A percentile compares a stretch with the other conserved stretches of the same genome.
Evolutionary conservation across 345 rosid species (phyloP).

Genomic region (Barbarea vulgaris): DNA sequence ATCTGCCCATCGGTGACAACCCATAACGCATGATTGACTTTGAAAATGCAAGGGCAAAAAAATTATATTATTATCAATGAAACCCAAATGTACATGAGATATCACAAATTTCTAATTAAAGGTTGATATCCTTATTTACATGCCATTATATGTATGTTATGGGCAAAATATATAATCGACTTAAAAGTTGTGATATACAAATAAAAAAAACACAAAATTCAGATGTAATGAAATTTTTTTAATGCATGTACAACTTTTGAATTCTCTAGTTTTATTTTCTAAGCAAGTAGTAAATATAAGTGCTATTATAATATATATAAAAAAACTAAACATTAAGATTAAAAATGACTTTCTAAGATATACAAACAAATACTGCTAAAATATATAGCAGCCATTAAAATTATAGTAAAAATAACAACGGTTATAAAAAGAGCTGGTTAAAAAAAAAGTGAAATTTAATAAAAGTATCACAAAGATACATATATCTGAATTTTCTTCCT

Average conservation of each 20-base stretch:
- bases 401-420: no score
- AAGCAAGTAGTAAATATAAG: background rate
- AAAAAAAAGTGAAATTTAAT: no score
- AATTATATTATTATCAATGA: background rate
- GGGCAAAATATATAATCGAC: background rate
- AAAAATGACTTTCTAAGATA: background rate
- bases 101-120: background rate
- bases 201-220: background rate
- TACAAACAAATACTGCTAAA: background rate
- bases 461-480: background rate
- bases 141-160: background rate
- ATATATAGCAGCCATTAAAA: background rate
- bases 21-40: constrained; percentile 16
- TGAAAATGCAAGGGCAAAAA: background rate
- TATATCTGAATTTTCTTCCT: background rate
- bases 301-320: background rate
- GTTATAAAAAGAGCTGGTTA: background rate
- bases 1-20: constrained; percentile 8
- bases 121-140: background rate
- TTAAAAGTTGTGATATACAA: background rate
- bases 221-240: background rate
- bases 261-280: background rate
- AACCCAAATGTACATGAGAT: background rate
- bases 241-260: background rate
- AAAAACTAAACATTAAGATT: background rate